Conservation (phyloP, 805 yeast species). For the Vanderwaltozyma tropicalis region DNA sequence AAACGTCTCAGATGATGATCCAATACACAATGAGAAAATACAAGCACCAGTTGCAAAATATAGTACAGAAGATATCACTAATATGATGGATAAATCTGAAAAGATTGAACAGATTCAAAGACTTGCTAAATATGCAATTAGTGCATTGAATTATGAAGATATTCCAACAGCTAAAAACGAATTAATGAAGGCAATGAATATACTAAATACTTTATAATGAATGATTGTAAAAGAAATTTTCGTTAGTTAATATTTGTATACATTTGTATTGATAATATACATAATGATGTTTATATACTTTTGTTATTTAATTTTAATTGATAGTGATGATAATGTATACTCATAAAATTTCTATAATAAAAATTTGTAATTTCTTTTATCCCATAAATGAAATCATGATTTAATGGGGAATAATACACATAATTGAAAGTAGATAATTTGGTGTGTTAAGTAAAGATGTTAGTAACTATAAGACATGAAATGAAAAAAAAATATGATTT, state of each 20-base stretch:
- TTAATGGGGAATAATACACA: too few species aligned
- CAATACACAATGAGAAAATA: neutral
- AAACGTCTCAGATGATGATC: neutral
- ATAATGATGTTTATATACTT: neutral
- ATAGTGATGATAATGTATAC: neutral
- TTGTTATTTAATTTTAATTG: neutral
- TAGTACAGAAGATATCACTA: constrained; percentile 34
- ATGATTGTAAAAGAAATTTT: too few species aligned
- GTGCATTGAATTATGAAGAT: constrained; percentile 74
- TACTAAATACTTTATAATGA: constrained; percentile 18
- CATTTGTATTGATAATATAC: too few species aligned
- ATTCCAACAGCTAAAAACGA: constrained; percentile 56
- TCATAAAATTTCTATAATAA: too few species aligned
- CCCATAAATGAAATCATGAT: too few species aligned
- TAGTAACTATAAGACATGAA: too few species aligned
- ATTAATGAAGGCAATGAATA: constrained; percentile 41
- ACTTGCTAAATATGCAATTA: constrained; percentile 63
- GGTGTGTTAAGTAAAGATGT: too few species aligned
- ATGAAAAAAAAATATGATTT: too few species aligned
- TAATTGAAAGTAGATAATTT: too few species aligned
- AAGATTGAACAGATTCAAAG: constrained; percentile 52
- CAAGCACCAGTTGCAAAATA: neutral
- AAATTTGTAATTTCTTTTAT: too few species aligned
- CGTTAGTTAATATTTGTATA: too few species aligned
- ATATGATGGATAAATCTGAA: constrained; percentile 45